Conservation (phyloP, 1,284 basidiomycete species). For the Microstroma glucosiphilum region DNA sequence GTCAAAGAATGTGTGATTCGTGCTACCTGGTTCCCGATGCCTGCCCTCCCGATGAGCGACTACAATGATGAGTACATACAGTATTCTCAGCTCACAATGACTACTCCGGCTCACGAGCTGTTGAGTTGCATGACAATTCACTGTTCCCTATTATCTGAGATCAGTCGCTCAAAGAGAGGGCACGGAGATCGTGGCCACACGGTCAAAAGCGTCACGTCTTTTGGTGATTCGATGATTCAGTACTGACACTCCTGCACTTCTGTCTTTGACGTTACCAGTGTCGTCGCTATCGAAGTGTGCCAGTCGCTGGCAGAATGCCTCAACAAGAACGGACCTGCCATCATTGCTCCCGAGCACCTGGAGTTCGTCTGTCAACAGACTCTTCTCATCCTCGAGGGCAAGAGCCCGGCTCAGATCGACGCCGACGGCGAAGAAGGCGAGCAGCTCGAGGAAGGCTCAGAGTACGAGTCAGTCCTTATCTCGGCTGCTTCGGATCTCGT, state of each 20-base stretch:
- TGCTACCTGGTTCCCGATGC: neutral
- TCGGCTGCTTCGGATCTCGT: conserved; percentile 92
- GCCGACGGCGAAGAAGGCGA: conserved; percentile 78
- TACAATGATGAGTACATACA: conserved; percentile 59
- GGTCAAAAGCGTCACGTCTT: neutral
- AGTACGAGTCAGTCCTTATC: conserved; percentile 93
- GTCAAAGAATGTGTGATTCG: conserved; percentile 51
- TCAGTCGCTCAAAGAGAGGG: conserved; percentile 6
- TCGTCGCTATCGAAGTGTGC: conserved; percentile 78
- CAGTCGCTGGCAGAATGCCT: conserved; percentile 81
- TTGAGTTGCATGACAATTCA: conserved; percentile 33
- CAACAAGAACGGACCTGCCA: conserved; percentile 79
- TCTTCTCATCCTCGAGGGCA: conserved; percentile 63
- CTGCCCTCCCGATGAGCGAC: conserved; percentile 16
- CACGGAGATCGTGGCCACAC: neutral
- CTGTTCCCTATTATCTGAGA: conserved; percentile 31
- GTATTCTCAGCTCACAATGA: conserved; percentile 83
- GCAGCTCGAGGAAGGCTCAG: conserved; percentile 66
- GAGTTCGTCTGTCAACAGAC: conserved; percentile 55
- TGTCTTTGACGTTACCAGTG: conserved; percentile 56
- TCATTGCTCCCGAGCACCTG: conserved; percentile 57
- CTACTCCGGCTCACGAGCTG: conserved; percentile 50
- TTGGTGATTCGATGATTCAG: neutral
- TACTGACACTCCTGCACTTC: neutral
- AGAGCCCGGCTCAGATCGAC: conserved; percentile 74